A percentile compares a stretch with the other conserved stretches of the same genome.
Evolutionary conservation across 2,329 filamentous ascomycete genomes (phyloP).

Genomic region (Colletotrichum acutatum): DNA sequence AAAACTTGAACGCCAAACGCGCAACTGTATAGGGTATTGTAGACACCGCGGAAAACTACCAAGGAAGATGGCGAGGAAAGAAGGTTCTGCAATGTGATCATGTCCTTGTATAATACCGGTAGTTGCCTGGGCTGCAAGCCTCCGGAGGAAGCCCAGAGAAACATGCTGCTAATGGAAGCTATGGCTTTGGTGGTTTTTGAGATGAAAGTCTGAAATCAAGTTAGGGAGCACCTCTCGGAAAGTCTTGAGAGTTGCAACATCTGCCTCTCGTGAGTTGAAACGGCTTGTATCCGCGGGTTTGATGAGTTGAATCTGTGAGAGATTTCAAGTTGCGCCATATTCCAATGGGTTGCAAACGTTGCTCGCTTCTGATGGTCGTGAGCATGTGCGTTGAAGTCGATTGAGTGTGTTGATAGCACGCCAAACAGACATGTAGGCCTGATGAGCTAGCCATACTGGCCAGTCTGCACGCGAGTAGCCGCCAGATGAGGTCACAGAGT

Average conservation of each 20-base stretch:
- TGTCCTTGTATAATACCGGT: neutral
- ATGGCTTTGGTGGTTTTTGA: neutral
- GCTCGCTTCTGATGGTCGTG: neutral
- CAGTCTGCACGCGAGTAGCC: neutral
- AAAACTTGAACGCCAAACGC: neutral
- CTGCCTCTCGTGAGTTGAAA: neutral
- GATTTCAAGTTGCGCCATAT: neutral
- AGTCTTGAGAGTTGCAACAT: neutral
- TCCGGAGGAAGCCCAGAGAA: neutral
- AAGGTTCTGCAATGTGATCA: neutral
- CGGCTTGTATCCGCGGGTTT: neutral
- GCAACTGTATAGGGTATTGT: neutral
- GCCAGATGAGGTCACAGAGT: neutral
- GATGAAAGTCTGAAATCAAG: neutral
- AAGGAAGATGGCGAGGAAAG: neutral
- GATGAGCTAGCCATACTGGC: neutral
- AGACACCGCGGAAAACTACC: neutral
- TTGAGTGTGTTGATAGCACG: neutral
- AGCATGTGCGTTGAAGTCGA: neutral
- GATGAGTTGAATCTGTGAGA: neutral
- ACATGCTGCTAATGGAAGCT: neutral
- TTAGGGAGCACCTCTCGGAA: neutral
- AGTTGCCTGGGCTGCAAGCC: neutral
- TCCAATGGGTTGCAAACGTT: neutral
- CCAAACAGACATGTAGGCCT: neutral